Base-by-base conservation (phyloP, 2,329 filamentous ascomycete species). In the Fonsecaea multimorphosa region DNA sequence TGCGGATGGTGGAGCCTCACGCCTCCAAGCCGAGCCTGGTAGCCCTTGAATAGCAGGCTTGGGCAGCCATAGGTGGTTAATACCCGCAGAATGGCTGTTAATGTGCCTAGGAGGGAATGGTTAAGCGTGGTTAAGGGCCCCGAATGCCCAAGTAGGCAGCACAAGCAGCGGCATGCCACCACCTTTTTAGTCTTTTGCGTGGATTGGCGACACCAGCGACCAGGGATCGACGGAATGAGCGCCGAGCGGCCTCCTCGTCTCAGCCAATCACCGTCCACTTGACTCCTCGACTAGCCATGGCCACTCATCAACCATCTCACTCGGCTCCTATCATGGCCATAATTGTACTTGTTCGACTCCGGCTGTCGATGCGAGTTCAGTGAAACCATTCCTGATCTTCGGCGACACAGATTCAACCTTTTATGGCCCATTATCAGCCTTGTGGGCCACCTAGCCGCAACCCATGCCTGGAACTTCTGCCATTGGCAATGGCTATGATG, bases 331-430 rank as follows among this genome's bases (percentile, higher is more conserved):
- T 56, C 58, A 64, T 46, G 36, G 44, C n/a, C 55, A 61, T 69
- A 62, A 34, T 58, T 64, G 67, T 67, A 67, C 65, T 69, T 57
- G 53, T 67, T 69, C 67, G 67, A 67, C 34, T 67, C 65, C 55
- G 29, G 14, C 34, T 31, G 29, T 7, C 11, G 55, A 29, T 56
- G 44, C 58, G 56, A 58, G 61, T 65, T 9, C 40, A 59, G 61
- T 49, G 55, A 52, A 19, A n/a, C 59, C 51, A 63, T 38, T 40
- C 57, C 54, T 9, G 22, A 34, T 1, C 32, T 22, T 12, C 3
- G 29, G 9, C 16, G 27, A 52, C 24, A 49, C 24, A n/a, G 14
- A 14, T 38, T 19, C 22, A 44, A 32, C 22, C n/a, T n/a, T n/a
- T 32, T 3, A 59, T 12, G 2, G 6, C 12, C 40, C 56, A 64